Conservation (phyloP, 805 yeast species). For the Monosporozyma servazzii region DNA sequence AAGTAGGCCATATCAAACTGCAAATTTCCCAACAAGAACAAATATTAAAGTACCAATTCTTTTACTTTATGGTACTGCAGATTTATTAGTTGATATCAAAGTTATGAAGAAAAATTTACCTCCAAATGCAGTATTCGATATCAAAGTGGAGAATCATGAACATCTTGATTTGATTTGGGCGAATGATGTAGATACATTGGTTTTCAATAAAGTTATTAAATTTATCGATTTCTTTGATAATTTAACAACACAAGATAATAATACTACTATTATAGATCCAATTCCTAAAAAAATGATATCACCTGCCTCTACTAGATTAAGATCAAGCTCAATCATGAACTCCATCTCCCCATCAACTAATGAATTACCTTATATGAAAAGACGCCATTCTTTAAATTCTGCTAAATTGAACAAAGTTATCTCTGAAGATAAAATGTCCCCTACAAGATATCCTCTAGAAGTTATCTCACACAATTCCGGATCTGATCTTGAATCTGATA, state of each 20-base stretch:
- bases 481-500: background rate
- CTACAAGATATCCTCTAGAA: background rate
- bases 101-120: slow-evolving; percentile 68
- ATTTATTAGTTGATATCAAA: slow-evolving; percentile 79
- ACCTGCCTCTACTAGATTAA: background rate
- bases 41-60: slow-evolving; percentile 65
- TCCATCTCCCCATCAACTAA: background rate
- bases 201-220: slow-evolving; percentile 35
- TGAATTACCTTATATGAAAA: background rate
- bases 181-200: slow-evolving; percentile 42
- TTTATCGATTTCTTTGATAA: slow-evolving; percentile 29
- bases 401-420: background rate
- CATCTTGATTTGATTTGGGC: slow-evolving; percentile 93
- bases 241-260: background rate
- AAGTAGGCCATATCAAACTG: slow-evolving; percentile 29
- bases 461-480: background rate
- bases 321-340: background rate
- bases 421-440: background rate
- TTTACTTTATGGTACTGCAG: slow-evolving; percentile 69
- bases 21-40: slow-evolving; percentile 47
- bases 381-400: background rate
- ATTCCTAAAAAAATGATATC: background rate
- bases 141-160: slow-evolving; percentile 64
- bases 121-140: slow-evolving; percentile 35
- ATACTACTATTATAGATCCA: too few relatives aligned